Evolutionary conservation across 1,139 yeast genomes (phyloP).

Genomic region (Hansenula lynferdii): DNA sequence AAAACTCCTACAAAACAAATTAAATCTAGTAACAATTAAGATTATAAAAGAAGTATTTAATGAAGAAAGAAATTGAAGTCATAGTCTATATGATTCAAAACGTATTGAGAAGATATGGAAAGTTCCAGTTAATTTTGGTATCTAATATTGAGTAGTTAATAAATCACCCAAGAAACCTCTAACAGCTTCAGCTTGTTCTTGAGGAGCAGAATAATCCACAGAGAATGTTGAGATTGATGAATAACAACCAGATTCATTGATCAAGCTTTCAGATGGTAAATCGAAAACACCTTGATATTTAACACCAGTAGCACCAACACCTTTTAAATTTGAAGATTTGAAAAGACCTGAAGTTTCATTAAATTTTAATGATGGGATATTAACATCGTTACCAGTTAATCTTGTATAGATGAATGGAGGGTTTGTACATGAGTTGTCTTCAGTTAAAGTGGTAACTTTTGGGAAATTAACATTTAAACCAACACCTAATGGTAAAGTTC

Average conservation of each 20-base stretch:
- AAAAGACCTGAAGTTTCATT: conserved; percentile 16
- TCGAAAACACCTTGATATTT: conserved; percentile 16
- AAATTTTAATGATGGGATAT: conserved; percentile 9
- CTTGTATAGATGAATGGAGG: conserved; percentile 38
- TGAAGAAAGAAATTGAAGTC: no score
- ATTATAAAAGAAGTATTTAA: no score
- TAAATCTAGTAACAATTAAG: no score
- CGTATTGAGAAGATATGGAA: not conserved
- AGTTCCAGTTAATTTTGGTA: not conserved
- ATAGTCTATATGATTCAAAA: no score
- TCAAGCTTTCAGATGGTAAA: conserved; percentile 17
- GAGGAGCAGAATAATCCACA: conserved; percentile 21
- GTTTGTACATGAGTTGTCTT: conserved; percentile 29
- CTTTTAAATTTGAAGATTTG: conserved; percentile 2
- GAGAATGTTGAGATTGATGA: conserved; percentile 18
- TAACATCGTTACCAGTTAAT: conserved; percentile 34
- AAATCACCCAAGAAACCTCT: conserved; percentile 9
- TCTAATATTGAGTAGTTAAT: conserved; percentile 4
- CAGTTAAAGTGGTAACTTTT: conserved; percentile 31
- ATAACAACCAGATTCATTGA: conserved; percentile 10
- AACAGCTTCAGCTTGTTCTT: conserved; percentile 10
- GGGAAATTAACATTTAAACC: conserved; percentile 49
- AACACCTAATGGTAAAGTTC: conserved; percentile 38
- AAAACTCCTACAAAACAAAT: no score
- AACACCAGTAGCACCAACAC: conserved; percentile 11